Evolutionary conservation across 371 early-diverging fungal species (phyloP), one percentile per base, ranked within the genome.

Genomic region (Mucor saturninus): DNA sequence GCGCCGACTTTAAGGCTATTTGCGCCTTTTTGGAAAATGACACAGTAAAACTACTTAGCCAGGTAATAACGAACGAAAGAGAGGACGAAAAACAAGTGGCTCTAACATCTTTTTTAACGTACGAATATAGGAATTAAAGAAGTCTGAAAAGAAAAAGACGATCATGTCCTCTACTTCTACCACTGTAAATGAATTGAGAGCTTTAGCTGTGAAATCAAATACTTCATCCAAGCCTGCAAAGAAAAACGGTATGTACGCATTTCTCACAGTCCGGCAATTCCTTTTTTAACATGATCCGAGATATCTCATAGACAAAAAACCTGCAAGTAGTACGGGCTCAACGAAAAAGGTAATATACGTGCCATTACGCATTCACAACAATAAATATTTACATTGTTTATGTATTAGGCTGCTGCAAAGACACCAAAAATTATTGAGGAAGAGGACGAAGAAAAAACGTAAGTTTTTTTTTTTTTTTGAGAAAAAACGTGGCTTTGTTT

Each of bases 101-200:
- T 21, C 21, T 21, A 21, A 21, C 21, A 21, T 1, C 21, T 21
- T 21, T 21, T 21, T 21, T 21, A 21, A 21, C 21, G 21, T 21
- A 21, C 21, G 21, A 21, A 21, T 21, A 1, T 21, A 65, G 59
- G 65, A 65, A 35, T 4, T 55, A 8, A 68, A 63, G 58, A 63
- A 59, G 37, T 31, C 38, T 30, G 55, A 66, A 42, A 56, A 38
- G n/a, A 62, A 59, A 38, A 56, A 52, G 7, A 21, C 43, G 37
- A 28, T 52, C 31, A n/a, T 35, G 21, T 40, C 53, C 13, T 56
- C 63, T 14, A 64, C 40, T 2, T 64, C 64, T 2, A 53, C 30
- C 21, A 63, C 74, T 4, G 66, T 75, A 5, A 69, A 70, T 10
- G 77, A 74, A 38, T 58, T 75, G 28, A 69, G 70, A 55, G 76